Conservation (phyloP, 208 protist species). For the Acanthamoeba lenticulata region DNA sequence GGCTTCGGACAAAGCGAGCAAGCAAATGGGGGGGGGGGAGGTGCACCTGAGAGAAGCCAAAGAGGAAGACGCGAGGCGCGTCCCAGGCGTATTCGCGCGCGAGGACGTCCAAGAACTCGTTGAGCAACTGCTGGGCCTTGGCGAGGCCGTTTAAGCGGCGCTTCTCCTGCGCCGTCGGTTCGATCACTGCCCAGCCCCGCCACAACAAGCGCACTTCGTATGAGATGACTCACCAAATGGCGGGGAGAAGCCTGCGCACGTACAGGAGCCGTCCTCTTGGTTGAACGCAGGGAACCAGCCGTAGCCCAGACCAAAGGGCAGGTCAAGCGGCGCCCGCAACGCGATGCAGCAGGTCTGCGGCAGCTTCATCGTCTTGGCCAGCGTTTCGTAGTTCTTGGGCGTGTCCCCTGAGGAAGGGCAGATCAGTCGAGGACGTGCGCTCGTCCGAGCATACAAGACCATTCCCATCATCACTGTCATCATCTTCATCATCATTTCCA, state of each 20-base stretch:
- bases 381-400: neutral
- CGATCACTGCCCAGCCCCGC: neutral
- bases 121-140: neutral
- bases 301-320: conserved; percentile 36
- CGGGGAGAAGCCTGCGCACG: neutral
- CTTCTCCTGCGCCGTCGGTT: conserved; percentile 9
- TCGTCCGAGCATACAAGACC: neutral
- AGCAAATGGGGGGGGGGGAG: too few relatives aligned
- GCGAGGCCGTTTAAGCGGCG: conserved; percentile 12
- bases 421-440: too few relatives aligned
- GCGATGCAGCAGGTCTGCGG: conserved; percentile 47
- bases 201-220: neutral
- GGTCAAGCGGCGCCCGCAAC: neutral
- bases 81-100: conserved; percentile 18
- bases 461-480: neutral
- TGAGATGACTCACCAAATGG: neutral
- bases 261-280: conserved; percentile 43
- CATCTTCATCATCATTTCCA: neutral
- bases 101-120: neutral
- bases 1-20: neutral
- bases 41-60: conserved; percentile 53
- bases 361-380: conserved; percentile 27
- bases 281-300: conserved; percentile 42
- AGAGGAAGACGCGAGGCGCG: neutral
- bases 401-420: neutral